Evolutionary conservation across 371 early-diverging fungal genomes (phyloP).

Genomic region (Mortierella sp.): DNA sequence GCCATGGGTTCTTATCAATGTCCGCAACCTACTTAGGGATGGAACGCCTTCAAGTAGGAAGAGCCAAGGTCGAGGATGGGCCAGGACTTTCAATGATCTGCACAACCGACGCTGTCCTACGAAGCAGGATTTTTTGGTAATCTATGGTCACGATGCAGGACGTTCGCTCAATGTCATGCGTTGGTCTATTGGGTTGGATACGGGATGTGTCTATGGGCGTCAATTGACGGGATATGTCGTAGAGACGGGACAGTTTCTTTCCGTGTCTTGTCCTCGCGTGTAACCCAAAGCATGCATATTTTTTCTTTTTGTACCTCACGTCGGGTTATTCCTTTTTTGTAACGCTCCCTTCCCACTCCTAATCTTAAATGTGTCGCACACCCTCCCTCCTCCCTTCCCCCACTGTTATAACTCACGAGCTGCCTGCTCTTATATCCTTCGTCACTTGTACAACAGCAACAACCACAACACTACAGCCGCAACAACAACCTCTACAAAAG

Average conservation of each 20-base stretch:
- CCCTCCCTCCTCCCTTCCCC: too few species aligned
- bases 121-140: slow-evolving; percentile 51
- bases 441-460: too few species aligned
- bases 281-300: too few species aligned
- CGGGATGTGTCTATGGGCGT: slow-evolving; percentile 78
- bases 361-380: too few species aligned
- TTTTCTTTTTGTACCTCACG: too few species aligned
- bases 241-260: slow-evolving; percentile 34
- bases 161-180: slow-evolving; percentile 67
- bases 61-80: slow-evolving; percentile 64
- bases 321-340: too few species aligned
- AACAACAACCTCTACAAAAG: too few species aligned
- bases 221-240: slow-evolving; percentile 65
- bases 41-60: slow-evolving; percentile 58
- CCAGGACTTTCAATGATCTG: slow-evolving; percentile 58
- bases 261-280: slow-evolving; percentile 5
- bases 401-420: too few species aligned
- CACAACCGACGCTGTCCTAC: slow-evolving; percentile 19
- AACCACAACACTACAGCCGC: too few species aligned
- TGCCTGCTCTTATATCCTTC: too few species aligned
- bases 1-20: slow-evolving; percentile 73
- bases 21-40: slow-evolving; percentile 58
- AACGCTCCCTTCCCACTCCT: too few species aligned
- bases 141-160: slow-evolving; percentile 81
- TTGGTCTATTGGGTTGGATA: slow-evolving; percentile 75